These are phyloP conservation scores for Aspergillus thermomutatus DNA, from an alignment of 2,329 filamentous ascomycete genomes.

Conservation along the genomic window DNA sequence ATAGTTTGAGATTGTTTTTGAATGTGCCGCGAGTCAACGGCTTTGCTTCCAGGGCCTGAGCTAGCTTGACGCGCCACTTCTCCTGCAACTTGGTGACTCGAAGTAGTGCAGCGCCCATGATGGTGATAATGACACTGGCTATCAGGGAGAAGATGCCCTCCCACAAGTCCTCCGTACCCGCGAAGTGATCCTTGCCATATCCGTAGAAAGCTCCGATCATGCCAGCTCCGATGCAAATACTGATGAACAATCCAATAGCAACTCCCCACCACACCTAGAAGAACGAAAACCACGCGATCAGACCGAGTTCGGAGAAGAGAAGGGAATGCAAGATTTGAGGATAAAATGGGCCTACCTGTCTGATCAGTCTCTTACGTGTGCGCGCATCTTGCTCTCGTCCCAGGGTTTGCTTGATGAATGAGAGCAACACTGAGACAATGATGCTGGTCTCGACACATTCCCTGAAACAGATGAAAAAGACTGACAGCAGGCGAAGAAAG, in stretches of 20 bases:
- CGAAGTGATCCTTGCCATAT: slow-evolving; percentile 65
- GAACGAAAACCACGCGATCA: background rate
- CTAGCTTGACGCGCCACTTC: slow-evolving; percentile 83
- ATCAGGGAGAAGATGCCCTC: slow-evolving; percentile 75
- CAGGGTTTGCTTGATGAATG: slow-evolving; percentile 80
- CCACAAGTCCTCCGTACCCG: slow-evolving; percentile 69
- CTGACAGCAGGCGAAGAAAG: slow-evolving; percentile 26
- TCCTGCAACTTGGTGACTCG: slow-evolving; percentile 79
- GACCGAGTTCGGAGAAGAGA: background rate
- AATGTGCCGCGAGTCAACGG: slow-evolving; percentile 34
- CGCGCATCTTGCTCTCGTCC: slow-evolving; percentile 59
- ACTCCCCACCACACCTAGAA: slow-evolving; percentile 66
- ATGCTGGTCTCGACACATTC: slow-evolving; percentile 80
- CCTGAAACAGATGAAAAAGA: slow-evolving; percentile 89
- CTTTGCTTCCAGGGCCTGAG: slow-evolving; percentile 61
- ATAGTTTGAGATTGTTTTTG: slow-evolving; percentile 54
- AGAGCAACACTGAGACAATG: slow-evolving; percentile 80
- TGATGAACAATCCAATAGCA: slow-evolving; percentile 59
- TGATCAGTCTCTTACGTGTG: slow-evolving; percentile 65
- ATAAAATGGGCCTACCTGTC: slow-evolving; percentile 49
- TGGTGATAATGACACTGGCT: slow-evolving; percentile 73
- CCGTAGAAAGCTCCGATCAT: slow-evolving; percentile 73
- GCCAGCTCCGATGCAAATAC: slow-evolving; percentile 61
- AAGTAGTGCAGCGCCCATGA: slow-evolving; percentile 76
- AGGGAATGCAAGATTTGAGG: too few species aligned